Evolutionary conservation across 2,329 filamentous ascomycete genomes (phyloP), one percentile per base, ranked within the genome.

Genomic region (Neopestalotiopsis sp.): DNA sequence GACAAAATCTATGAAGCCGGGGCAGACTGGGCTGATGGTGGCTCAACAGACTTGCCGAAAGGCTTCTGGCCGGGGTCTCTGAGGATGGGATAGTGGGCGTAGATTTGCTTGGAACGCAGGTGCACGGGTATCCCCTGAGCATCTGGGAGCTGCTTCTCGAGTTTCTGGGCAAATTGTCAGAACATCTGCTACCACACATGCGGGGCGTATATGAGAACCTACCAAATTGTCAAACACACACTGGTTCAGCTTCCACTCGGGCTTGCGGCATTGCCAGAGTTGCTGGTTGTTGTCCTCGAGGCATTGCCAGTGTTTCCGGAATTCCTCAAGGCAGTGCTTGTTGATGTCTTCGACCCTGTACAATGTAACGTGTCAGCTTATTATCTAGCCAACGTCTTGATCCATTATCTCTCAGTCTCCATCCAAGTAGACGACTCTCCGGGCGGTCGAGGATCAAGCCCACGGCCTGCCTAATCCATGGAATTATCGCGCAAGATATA

Each of bases 241-340:
- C 84, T 91, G 92, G 87, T 98, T 99, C 77, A 99, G 86, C 79
- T 91, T 91, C 89, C 94, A 91, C 87, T 99, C 96, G 72, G 89
- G 86, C 77, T 90, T 91, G 76, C 96, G 90, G 86, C 96, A 99
- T 79, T 98, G 94, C 92, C 94, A 99, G 70, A 98, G 86, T 83
- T 97, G 94, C 79, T 99, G 96, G 87, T 99, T 99, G 86, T 97
- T 95, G 85, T 97, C 92, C 79, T 99, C 96, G 69, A 99, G 88
- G 79, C 96, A 99, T 77, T 94, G 88, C 94, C 95, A 99, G 85
- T 99, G 96, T 78, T 89, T 89, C 76, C 94, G 91, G 88, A 99
- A 99, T 83, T 97, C 89, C 71, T 91, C 88, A 68, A 99, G 86
- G 84, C 96, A 99, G 86, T 94, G 90, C 82, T 94, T 95, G 87